Base-by-base conservation (phyloP, 78 protist genomes). In the Monocercomonoides exilis region DNA sequence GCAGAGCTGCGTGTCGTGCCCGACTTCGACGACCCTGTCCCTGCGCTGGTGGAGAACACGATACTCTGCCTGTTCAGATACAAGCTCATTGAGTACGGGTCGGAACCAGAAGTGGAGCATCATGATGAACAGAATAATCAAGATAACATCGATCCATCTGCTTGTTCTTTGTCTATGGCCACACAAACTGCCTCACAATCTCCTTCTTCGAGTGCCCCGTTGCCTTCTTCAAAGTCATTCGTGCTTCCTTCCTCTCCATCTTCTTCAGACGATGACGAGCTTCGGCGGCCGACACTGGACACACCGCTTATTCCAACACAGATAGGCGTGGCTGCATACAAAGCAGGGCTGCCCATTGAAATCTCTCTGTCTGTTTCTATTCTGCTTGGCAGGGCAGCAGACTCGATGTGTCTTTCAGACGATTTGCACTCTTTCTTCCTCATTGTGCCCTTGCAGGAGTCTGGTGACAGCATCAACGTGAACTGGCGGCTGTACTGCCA, bases 371-470 rank as follows among this genome's bases (percentile, higher is more conserved):
- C 82, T 21, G 82, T 79, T 32, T 79, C 82, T 32, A 21, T 6
- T 6, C 6, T 21, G 45, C 82, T 79, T 32, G 36, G 6, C 4
- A 6, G 36, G 5, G 82, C 82, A 6, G 43, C 43, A 41, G 82
- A 79, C 43, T 6, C 82, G 43, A 4, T 79, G 42, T 79, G 82
- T 41, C 82, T 79, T 41, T 33, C 43, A 33, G 82, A 79, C 82
- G 82, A 79, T 41, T 41, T 79, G 42, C 82, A 79, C 11, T 6
- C 82, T 5, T 6, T 6, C 82, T 79, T 79, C 82, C 82, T 79
- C 43, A 32, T 29, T 6, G 82, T 21, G 43, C 82, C 82, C 82
- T 41, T 79, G 42, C 21, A 11, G 38, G 70, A 54, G 38, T 11
- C 38, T 29, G 70, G 70, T 21, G 70, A 54, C 70, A 21, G 11